Base-by-base conservation (phyloP, 768 basidiomycete species). In the Strobilomyces dryophilus region DNA sequence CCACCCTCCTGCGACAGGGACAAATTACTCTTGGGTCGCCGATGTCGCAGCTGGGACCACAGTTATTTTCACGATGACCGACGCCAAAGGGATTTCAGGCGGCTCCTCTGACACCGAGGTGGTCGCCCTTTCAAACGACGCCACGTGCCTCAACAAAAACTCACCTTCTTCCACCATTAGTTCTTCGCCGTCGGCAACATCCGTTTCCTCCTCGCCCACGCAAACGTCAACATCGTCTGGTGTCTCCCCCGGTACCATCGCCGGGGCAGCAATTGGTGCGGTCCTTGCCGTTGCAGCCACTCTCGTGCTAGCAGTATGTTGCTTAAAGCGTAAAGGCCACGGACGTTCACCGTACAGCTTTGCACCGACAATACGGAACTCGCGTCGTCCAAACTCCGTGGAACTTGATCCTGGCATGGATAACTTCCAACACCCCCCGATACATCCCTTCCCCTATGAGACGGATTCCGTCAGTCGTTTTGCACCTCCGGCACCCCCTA, bases 11-110 rank as follows among this genome's bases (percentile, higher is more conserved):
- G 35, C 64, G 14, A 45, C 57, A 11, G 66, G 74, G 8, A 54
- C 67, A 5, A 71, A 68, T 4, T 83, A 70, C 58, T 61, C 66
- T n/a, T 89, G 86, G 88, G 68, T 62, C 31, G 79, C 78, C 17
- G 74, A 83, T 64, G 76, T 84, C 24, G 74, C 74, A 34, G 76
- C 78, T 8, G 82, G 83, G 5, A 88, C 83, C 2, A 73, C 74
- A 4, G 64, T 86, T 44, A 51, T 88, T 12, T 86, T 86, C 47
- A 58, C 76, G 37, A 74, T 86, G 78, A 68, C 73, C 2, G 83
- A 84, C 57, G 65, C 78, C 11, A 53, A 59, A 45, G 78, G 79
- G 11, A 68, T 73, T 42, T 73, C 75, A 51, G 87, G 87, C 45
- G 87, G 87, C 18, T 75, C 75, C 52, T 82, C 83, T n/a, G 76